A percentile compares a stretch with the other conserved stretches of the same genome.
Evolutionary conservation across 805 yeast species (phyloP).

Genomic region (Ogataea angusta): DNA sequence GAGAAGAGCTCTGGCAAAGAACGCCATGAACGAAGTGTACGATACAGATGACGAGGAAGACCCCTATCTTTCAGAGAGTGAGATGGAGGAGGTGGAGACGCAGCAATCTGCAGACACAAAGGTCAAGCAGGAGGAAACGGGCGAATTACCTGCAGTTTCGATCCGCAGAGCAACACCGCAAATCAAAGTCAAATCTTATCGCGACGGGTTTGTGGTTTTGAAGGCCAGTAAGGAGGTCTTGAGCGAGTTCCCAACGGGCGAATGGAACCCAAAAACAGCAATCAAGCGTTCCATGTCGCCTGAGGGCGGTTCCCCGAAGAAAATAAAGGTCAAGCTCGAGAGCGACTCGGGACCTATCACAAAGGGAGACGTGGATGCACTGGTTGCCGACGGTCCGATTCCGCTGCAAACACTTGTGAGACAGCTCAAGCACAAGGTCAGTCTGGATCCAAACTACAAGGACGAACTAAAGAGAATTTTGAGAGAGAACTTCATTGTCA

Average conservation of each 20-base stretch:
- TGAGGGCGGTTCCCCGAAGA: conserved; percentile 27
- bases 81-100: conserved; percentile 52
- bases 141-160: conserved; percentile 13
- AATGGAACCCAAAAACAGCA: conserved; percentile 70
- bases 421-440: conserved; percentile 58
- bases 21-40: conserved; percentile 85
- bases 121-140: conserved; percentile 38
- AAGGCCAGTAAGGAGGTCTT: conserved; percentile 63
- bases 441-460: conserved; percentile 61
- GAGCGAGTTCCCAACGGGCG: conserved; percentile 68
- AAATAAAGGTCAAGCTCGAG: conserved; percentile 25
- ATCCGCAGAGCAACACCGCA: conserved; percentile 15
- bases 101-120: conserved; percentile 33
- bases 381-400: conserved; percentile 55
- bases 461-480: conserved; percentile 46
- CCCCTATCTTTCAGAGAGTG: conserved; percentile 77
- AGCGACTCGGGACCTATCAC: conserved; percentile 45
- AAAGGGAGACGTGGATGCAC: conserved; percentile 64
- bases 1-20: conserved; percentile 75
- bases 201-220: conserved; percentile 55
- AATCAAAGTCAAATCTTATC: conserved; percentile 40
- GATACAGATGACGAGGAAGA: conserved; percentile 75
- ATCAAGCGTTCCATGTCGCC: conserved; percentile 26
- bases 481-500: conserved; percentile 29
- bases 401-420: conserved; percentile 54